Conservation (phyloP, 352 stramenopile species). For the Globisporangium recalcitrans region DNA sequence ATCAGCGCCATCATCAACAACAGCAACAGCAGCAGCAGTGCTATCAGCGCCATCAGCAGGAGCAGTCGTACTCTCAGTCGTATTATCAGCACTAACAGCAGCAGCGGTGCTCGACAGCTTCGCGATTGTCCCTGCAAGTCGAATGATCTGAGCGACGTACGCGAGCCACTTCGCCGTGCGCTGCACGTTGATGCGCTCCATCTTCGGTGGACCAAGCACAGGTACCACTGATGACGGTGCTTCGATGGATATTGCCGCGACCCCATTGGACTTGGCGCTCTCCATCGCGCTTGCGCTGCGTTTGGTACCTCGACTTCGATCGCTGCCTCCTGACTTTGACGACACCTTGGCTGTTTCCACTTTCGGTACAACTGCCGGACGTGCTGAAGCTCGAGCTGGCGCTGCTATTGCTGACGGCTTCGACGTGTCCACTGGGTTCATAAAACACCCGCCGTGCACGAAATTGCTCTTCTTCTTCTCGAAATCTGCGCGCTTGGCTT, state of each 20-base stretch:
- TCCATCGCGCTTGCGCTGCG: conserved; percentile 1
- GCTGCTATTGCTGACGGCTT: conserved; percentile 2
- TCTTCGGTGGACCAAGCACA: conserved; percentile 48
- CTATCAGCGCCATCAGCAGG: no score
- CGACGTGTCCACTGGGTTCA: conserved; percentile 31
- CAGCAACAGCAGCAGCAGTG: not conserved
- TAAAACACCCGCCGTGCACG: conserved; percentile 54
- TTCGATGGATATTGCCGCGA: not conserved
- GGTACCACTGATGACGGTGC: conserved; percentile 10
- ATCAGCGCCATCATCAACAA: not conserved
- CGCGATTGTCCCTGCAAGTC: conserved; percentile 26
- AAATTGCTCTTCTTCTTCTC: conserved; percentile 59
- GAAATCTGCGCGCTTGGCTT: conserved; percentile 44
- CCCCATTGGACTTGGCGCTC: not conserved
- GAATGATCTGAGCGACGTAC: conserved; percentile 65
- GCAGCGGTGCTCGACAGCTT: conserved; percentile 10
- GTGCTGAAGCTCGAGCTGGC: not conserved
- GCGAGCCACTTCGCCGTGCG: conserved; percentile 67
- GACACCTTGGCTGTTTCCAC: conserved; percentile 6
- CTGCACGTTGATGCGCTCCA: conserved; percentile 79
- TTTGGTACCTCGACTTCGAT: conserved; percentile 2
- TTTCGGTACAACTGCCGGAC: not conserved
- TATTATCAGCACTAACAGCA: not conserved
- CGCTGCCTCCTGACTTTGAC: not conserved
- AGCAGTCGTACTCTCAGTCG: not conserved